Base-by-base conservation (phyloP, 495 filamentous ascomycete species). In the Penicillium ucsense region DNA sequence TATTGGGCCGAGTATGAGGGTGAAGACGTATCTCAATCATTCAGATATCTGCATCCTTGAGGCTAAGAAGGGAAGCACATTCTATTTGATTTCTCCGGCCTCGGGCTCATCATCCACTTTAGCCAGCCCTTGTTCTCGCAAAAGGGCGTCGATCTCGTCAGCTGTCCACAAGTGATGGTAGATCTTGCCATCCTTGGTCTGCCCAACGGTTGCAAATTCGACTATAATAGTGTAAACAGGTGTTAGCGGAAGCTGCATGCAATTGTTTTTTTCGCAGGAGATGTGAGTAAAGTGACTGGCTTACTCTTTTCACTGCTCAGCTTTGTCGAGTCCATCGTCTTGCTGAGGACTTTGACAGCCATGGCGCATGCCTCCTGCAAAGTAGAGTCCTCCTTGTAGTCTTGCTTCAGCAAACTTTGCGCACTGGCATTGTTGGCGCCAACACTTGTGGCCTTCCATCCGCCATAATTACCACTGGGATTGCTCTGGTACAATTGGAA, bases 401-500 rank as follows among this genome's bases (percentile, higher is more conserved):
- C 92, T 66, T 99, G 92, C 79, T 99, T 99, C 64, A 99, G 71
- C 61, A 99, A 71, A 72, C 89, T 95, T 72, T 96, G 91, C 29
- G 94, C 94, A 59, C 88, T 94, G 41, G 94, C 92, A 64, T 97
- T 96, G 77, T 97, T 97, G 50, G 94, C 92, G 33, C 92, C 92
- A 27, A 95, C 88, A 55, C 89, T 95, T 46, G 92, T 99, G 9
- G 92, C 92, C 72, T 97, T 97, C 92, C 92, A 99, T 41, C 92
- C 92, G 44, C 92, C 92, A 61, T 99, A 99, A 72, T 99, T 99
- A 50, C 92, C 92, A 58, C 86, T 94, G n/a, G 92, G 92, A 70
- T 99, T 99, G 77, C 89, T 95, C 66, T 96, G 89, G 76, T 99
- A 99, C 49, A 99, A 78, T 74, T 99, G 92, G 77, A 99, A 99